These are phyloP conservation scores for Peribolospora baueri DNA, from an alignment of 768 basidiomycete species.

Conservation along the genomic window DNA sequence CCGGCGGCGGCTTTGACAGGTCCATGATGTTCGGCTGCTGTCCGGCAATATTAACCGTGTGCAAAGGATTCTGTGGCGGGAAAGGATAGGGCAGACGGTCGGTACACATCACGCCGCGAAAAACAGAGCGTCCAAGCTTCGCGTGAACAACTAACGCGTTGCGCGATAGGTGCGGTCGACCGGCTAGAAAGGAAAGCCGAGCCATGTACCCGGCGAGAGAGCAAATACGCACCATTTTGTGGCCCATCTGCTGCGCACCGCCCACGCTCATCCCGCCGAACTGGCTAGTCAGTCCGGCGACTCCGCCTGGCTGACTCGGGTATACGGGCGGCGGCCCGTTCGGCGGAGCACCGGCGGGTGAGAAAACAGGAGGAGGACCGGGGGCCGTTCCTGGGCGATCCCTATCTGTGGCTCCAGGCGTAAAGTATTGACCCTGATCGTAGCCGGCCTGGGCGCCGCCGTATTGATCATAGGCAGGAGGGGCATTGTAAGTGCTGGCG, in stretches of 20 bases:
- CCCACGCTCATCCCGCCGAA: conserved; percentile 68
- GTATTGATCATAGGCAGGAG: too few species aligned
- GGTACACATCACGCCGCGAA: too few species aligned
- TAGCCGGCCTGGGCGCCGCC: too few species aligned
- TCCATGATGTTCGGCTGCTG: conserved; percentile 78
- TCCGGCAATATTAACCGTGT: conserved; percentile 77
- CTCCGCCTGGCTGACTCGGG: background rate
- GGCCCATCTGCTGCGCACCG: conserved; percentile 25
- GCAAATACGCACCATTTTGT: conserved; percentile 27
- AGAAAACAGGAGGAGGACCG: too few species aligned
- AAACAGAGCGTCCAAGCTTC: too few species aligned
- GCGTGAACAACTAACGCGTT: background rate
- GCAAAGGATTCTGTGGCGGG: conserved; percentile 32
- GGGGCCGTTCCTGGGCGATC: too few species aligned
- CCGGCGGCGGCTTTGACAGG: conserved; percentile 55
- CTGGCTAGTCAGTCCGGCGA: conserved; percentile 42
- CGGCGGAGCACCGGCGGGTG: background rate
- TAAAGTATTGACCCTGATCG: too few species aligned
- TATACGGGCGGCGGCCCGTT: background rate
- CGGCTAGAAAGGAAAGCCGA: background rate
- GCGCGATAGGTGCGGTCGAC: background rate
- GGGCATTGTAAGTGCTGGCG: too few species aligned
- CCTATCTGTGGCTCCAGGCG: too few species aligned
- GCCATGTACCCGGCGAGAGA: background rate
- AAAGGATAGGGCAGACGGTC: background rate